Percentiles rank a stretch among this genome's conserved stretches.
These are phyloP conservation scores for Amanita muscaria DNA, from an alignment of 768 basidiomycete genomes.

Conservation along the genomic window DNA sequence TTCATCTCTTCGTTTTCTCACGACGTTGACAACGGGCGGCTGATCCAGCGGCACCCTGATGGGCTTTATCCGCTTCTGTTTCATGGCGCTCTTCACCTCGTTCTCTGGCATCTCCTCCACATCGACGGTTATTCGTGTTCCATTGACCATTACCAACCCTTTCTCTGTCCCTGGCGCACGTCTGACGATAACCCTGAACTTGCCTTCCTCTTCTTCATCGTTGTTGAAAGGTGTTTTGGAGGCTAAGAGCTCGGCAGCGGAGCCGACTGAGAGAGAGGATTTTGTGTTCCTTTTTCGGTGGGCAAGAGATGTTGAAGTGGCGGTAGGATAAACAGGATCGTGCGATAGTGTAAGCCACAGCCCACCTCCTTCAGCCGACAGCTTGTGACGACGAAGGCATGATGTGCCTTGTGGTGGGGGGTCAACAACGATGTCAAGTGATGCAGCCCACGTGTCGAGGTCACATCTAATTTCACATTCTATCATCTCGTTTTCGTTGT, in stretches of 20 bases:
- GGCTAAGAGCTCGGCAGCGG: neutral
- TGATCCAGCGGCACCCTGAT: slow-evolving; percentile 87
- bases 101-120: slow-evolving; percentile 80
- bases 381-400: slow-evolving; percentile 77
- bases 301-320: slow-evolving; percentile 27
- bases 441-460: slow-evolving; percentile 77
- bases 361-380: slow-evolving; percentile 84
- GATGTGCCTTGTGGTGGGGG: slow-evolving; percentile 82
- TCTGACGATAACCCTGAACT: slow-evolving; percentile 48
- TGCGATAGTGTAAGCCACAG: slow-evolving; percentile 91
- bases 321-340: slow-evolving; percentile 63
- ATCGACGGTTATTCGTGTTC: slow-evolving; percentile 75
- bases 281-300: slow-evolving; percentile 1
- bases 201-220: slow-evolving; percentile 6
- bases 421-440: slow-evolving; percentile 84
- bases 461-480: slow-evolving; percentile 93
- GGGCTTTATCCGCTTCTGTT: slow-evolving; percentile 82
- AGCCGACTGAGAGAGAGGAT: neutral
- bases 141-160: slow-evolving; percentile 83
- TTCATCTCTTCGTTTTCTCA: slow-evolving; percentile 61
- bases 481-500: slow-evolving; percentile 29
- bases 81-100: slow-evolving; percentile 76
- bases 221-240: neutral
- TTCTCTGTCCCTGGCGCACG: slow-evolving; percentile 73
- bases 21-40: slow-evolving; percentile 70